A percentile compares a stretch with the other conserved stretches of the same genome.
Evolutionary conservation across 257 asterid species (phyloP).

Genomic region (Forsythia suspensa): DNA sequence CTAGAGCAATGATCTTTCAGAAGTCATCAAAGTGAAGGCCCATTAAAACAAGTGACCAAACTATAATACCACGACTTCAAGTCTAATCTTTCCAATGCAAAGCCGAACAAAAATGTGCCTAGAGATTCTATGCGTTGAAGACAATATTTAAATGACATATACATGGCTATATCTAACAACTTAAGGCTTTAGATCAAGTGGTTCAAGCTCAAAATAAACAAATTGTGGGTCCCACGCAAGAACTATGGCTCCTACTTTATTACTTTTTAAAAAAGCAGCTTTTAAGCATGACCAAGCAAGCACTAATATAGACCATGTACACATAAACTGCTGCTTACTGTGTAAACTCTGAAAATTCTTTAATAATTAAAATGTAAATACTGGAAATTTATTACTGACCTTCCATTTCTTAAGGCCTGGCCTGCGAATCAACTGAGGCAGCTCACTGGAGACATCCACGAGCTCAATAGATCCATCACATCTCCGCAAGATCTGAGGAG

Average conservation of each 20-base stretch:
- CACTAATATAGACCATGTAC: background rate
- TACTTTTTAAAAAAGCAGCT: too few species aligned
- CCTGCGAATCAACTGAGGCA: constrained; percentile 87
- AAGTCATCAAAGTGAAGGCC: background rate
- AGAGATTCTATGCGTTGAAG: background rate
- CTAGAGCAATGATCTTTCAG: background rate
- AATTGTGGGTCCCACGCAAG: too few species aligned
- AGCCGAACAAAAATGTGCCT: background rate
- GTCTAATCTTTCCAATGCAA: background rate
- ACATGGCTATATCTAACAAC: too few species aligned
- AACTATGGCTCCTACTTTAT: too few species aligned
- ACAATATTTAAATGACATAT: too few species aligned
- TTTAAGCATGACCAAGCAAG: too few species aligned
- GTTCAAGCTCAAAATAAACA: background rate
- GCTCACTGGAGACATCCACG: constrained; percentile 79
- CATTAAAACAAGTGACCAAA: background rate
- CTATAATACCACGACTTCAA: background rate
- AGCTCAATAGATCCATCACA: constrained; percentile 83
- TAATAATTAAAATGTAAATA: constrained; percentile 3
- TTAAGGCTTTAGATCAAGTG: background rate
- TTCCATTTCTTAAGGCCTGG: constrained; percentile 93
- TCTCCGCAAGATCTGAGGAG: constrained; percentile 69
- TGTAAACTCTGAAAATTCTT: background rate
- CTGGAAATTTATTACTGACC: constrained; percentile 43
- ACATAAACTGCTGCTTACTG: background rate